Evolutionary conservation across 1,284 basidiomycete genomes (phyloP).

Genomic region (Malassezia globosa): DNA sequence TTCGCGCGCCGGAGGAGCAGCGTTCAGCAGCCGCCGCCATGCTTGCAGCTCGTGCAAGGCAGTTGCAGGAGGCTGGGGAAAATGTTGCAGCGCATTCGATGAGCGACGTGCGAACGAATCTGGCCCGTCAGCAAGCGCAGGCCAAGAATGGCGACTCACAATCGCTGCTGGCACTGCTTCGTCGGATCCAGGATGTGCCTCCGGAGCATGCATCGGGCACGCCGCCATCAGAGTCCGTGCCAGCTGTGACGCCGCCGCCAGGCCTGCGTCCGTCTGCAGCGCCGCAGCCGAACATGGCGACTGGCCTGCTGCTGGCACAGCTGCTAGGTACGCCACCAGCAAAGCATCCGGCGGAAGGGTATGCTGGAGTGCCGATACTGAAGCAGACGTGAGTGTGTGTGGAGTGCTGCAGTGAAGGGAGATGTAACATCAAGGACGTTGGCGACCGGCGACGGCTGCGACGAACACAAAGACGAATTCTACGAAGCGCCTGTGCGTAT

Average conservation of each 20-base stretch:
- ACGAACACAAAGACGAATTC: background rate
- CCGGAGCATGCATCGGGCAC: conserved; percentile 14
- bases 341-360: conserved; percentile 3
- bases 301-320: conserved; percentile 40
- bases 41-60: conserved; percentile 15
- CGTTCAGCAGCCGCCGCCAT: conserved; percentile 16
- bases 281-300: conserved; percentile 11
- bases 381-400: background rate
- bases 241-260: conserved; percentile 18
- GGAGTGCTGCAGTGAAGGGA: background rate
- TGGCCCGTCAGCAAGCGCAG: conserved; percentile 9
- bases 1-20: conserved; percentile 10
- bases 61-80: conserved; percentile 12
- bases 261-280: conserved; percentile 5
- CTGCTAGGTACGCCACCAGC: conserved; percentile 22
- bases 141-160: conserved; percentile 9
- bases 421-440: background rate
- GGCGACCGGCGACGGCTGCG: background rate
- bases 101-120: conserved; percentile 8
- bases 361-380: background rate
- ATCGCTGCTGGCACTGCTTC: conserved; percentile 14
- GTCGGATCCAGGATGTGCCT: conserved; percentile 8
- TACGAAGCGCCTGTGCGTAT: background rate
- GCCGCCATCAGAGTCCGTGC: conserved; percentile 23
- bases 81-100: background rate